Evolutionary conservation across 2,329 filamentous ascomycete genomes (phyloP).

Genomic region (Cordyceps farinosa): DNA sequence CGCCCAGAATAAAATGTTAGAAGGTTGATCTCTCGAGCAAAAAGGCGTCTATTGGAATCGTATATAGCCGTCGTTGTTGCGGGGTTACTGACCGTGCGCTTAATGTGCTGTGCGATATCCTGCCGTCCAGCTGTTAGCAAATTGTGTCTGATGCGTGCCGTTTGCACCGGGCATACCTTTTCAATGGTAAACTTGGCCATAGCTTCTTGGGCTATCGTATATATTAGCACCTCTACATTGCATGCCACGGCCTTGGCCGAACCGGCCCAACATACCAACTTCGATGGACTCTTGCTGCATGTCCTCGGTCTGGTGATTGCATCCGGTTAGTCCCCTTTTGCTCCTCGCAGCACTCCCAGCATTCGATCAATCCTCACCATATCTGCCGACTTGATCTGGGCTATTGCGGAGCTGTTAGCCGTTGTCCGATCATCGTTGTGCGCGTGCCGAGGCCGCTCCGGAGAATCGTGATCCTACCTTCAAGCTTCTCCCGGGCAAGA

Average conservation of each 20-base stretch:
- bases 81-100: conserved; percentile 67
- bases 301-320: conserved; percentile 70
- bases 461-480: conserved; percentile 49
- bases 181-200: conserved; percentile 62
- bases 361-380: conserved; percentile 64
- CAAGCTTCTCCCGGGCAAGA: conserved; percentile 68
- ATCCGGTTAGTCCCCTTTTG: conserved; percentile 29
- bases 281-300: conserved; percentile 96
- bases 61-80: background rate
- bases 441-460: background rate
- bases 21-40: background rate
- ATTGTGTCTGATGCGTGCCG: background rate
- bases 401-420: conserved; percentile 43
- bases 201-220: conserved; percentile 53
- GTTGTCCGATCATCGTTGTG: conserved; percentile 4
- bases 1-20: background rate
- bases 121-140: conserved; percentile 37
- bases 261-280: conserved; percentile 61
- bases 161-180: conserved; percentile 41
- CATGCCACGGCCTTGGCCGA: background rate
- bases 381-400: conserved; percentile 95
- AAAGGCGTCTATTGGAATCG: background rate
- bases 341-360: conserved; percentile 17
- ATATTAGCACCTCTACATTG: conserved; percentile 7
- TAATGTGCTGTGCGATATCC: conserved; percentile 96